Percentiles rank a stretch among this genome's conserved stretches.
Conservation (phyloP, 352 stramenopile genomes). For the Hyaloperonospora brassicae region DNA sequence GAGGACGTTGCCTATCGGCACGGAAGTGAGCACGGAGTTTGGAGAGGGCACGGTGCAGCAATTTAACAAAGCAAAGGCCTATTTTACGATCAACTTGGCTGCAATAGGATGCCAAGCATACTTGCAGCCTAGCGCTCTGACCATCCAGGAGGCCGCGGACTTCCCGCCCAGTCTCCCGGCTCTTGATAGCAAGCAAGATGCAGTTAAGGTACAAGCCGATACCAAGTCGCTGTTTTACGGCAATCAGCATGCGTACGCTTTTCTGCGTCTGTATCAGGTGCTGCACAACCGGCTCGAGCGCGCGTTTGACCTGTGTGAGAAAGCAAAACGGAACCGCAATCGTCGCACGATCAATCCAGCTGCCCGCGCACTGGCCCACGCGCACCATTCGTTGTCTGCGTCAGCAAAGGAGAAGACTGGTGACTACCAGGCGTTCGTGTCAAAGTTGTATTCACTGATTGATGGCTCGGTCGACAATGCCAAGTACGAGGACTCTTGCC, state of each 20-base stretch:
- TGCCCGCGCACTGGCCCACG: conserved; percentile 66
- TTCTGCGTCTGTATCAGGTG: conserved; percentile 86
- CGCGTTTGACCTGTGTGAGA: conserved; percentile 78
- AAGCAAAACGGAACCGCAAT: conserved; percentile 78
- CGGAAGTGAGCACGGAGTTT: conserved; percentile 73
- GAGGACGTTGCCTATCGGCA: conserved; percentile 53
- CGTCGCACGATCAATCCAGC: conserved; percentile 83
- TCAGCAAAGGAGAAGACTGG: conserved; percentile 63
- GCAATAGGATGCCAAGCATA: conserved; percentile 53
- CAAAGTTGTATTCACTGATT: conserved; percentile 81
- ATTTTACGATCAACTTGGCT: conserved; percentile 60
- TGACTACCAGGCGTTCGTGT: conserved; percentile 84
- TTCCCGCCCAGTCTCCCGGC: conserved; percentile 58
- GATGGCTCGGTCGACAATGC: conserved; percentile 81
- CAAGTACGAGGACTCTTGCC: conserved; percentile 86
- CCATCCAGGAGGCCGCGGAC: conserved; percentile 65
- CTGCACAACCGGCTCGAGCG: conserved; percentile 78
- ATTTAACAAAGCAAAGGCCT: conserved; percentile 55
- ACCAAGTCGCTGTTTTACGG: conserved; percentile 62
- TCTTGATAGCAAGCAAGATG: conserved; percentile 55
- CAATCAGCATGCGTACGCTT: conserved; percentile 83
- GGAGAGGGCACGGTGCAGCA: conserved; percentile 73
- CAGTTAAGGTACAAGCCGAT: conserved; percentile 29
- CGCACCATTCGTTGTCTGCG: conserved; percentile 44
- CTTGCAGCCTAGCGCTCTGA: conserved; percentile 66